Evolutionary conservation across 352 stramenopile genomes (phyloP).

Genomic region (Salisapilia sapeloensis): DNA sequence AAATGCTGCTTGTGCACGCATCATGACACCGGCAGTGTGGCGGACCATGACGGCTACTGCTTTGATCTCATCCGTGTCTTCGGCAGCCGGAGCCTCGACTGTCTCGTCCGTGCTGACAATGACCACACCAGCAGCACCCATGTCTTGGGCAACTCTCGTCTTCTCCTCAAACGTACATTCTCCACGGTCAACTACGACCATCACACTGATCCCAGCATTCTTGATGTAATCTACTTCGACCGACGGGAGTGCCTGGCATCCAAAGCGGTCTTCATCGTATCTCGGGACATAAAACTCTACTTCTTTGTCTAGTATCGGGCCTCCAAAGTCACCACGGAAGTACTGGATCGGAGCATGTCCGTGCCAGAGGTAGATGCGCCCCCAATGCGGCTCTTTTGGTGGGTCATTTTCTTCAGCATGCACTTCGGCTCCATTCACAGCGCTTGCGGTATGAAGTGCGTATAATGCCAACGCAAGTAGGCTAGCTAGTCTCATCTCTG

Average conservation of each 20-base stretch:
- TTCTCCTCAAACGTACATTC: conserved; percentile 54
- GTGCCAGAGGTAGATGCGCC: conserved; percentile 45
- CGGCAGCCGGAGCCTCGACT: conserved; percentile 15
- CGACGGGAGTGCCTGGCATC: conserved; percentile 16
- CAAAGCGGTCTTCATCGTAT: conserved; percentile 12
- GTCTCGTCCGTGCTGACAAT: conserved; percentile 30
- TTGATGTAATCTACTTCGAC: conserved; percentile 11
- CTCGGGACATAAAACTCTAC: conserved; percentile 27
- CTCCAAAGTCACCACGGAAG: conserved; percentile 39
- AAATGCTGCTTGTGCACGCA: conserved; percentile 11
- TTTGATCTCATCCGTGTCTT: conserved; percentile 17
- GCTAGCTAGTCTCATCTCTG: too few species aligned
- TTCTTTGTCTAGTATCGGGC: conserved; percentile 16
- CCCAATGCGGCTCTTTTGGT: conserved; percentile 21
- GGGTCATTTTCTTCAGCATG: too few species aligned
- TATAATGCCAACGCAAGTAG: too few species aligned
- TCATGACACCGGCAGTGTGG: conserved; percentile 20
- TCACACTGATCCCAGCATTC: conserved; percentile 12
- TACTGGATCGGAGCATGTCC: conserved; percentile 53
- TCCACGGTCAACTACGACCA: conserved; percentile 35
- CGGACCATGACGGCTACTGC: conserved; percentile 52
- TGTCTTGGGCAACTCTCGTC: conserved; percentile 19
- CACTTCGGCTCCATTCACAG: too few species aligned
- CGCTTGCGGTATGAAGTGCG: too few species aligned
- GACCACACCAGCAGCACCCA: conserved; percentile 26